Conservation (phyloP, 208 protist genomes). For the Crithidia brevicula region DNA sequence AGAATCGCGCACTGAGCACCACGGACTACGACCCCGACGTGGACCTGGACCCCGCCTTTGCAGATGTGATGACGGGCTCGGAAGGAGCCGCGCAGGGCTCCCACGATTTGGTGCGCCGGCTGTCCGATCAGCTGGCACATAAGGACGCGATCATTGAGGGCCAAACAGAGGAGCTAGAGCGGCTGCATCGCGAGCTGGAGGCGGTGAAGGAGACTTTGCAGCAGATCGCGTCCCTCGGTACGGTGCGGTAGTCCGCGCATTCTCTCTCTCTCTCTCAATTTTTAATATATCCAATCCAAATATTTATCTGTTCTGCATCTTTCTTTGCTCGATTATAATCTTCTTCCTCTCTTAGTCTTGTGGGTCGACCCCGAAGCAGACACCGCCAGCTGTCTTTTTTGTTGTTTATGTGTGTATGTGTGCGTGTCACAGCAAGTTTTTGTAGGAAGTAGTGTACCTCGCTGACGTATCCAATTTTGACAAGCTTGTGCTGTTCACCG, state of each 20-base stretch:
- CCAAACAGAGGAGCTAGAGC: conserved; percentile 31
- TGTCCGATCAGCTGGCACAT: conserved; percentile 22
- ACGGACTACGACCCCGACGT: neutral
- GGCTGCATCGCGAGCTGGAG: conserved; percentile 44
- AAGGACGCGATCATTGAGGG: conserved; percentile 37
- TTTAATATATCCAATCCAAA: too few species aligned
- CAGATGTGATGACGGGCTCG: neutral
- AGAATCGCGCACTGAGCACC: neutral
- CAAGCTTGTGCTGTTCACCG: too few species aligned
- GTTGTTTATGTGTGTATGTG: too few species aligned
- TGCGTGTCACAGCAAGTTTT: too few species aligned
- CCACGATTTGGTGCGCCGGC: conserved; percentile 5
- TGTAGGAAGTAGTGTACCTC: too few species aligned
- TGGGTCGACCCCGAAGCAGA: too few species aligned
- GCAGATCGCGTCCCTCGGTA: conserved; percentile 28
- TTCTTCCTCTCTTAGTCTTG: too few species aligned
- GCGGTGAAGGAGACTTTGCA: conserved; percentile 41
- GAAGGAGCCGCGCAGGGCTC: neutral
- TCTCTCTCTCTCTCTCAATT: neutral
- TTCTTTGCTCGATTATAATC: too few species aligned
- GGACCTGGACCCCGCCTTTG: neutral
- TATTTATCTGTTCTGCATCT: too few species aligned
- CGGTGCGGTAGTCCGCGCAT: neutral
- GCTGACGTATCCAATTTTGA: too few species aligned
- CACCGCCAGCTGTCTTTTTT: too few species aligned